Percentiles rank a stretch among this genome's conserved stretches.
phyloP scores from a whole-genome alignment of 2,329 filamentous ascomycete genomes.

The Hypoxylon sp. region DNA sequence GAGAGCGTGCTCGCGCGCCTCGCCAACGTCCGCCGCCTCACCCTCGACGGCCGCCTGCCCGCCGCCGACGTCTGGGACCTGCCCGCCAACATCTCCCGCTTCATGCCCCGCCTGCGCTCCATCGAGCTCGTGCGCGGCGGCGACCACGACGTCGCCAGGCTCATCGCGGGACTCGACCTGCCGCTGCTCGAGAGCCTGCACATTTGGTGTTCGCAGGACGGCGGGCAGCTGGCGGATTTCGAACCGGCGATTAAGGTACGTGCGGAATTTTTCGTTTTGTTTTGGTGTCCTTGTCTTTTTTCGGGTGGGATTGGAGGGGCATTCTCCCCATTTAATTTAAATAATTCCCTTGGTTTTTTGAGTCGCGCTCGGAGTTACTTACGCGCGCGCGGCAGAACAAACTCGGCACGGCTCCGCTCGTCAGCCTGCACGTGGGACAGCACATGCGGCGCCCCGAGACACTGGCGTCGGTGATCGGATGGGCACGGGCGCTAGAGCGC shows the following conservation, averaged over 20 bases:
- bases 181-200: neutral
- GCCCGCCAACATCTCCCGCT: neutral
- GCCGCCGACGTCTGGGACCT: too few relatives aligned
- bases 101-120: neutral
- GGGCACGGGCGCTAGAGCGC: neutral
- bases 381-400: too few relatives aligned
- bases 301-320: too few relatives aligned
- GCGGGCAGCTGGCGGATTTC: too few relatives aligned
- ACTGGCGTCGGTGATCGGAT: neutral
- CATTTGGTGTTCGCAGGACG: too few relatives aligned
- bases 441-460: neutral
- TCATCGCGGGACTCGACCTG: neutral
- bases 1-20: too few relatives aligned
- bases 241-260: too few relatives aligned
- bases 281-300: too few relatives aligned
- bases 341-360: neutral
- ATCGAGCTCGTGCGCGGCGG: neutral
- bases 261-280: too few relatives aligned
- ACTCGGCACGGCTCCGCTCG: neutral
- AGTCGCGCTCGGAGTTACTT: neutral
- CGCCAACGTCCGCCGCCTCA: too few relatives aligned
- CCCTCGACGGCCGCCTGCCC: too few relatives aligned
- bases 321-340: too few relatives aligned
- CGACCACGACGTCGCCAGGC: neutral
- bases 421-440: neutral